A percentile compares a stretch with the other conserved stretches of the same genome.
phyloP scores from a whole-genome alignment of 805 yeast genomes.

The Torulaspora gathmanii region DNA sequence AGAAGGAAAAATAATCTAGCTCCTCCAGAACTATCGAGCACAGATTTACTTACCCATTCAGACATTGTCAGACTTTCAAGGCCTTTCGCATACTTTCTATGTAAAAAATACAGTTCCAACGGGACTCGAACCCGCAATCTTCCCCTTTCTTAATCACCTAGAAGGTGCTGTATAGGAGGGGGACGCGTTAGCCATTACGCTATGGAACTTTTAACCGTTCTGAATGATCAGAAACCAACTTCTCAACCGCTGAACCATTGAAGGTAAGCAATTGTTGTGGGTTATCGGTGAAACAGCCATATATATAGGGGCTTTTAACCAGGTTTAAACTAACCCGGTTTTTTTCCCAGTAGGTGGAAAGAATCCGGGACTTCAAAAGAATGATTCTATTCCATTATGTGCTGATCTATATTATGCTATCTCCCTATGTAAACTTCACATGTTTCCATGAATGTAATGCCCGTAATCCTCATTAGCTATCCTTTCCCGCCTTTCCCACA shows the following conservation, averaged over 20 bases:
- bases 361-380: no score
- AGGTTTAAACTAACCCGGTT: no score
- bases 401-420: background rate
- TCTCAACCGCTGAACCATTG: conserved; percentile 7
- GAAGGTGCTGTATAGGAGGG: conserved; percentile 45
- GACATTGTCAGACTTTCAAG: no score
- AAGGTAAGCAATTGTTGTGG: background rate
- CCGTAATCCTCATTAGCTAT: conserved; percentile 22
- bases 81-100: no score
- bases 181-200: conserved; percentile 64
- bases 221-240: background rate
- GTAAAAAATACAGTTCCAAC: conserved; percentile 44
- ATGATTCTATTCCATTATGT: background rate
- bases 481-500: conserved; percentile 17
- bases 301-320: no score
- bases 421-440: background rate
- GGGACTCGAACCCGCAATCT: conserved; percentile 68
- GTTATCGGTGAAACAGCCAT: background rate
- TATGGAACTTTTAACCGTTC: conserved; percentile 37
- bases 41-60: no score
- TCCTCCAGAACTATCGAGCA: background rate
- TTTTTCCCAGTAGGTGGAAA: no score
- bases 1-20: background rate
- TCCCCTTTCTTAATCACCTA: conserved; percentile 39
- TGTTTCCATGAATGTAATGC: conserved; percentile 7